Percentiles rank a stretch among this genome's conserved stretches.
Conservation (phyloP, 2,329 filamentous ascomycete genomes). For the Curvularia verruculosa region DNA sequence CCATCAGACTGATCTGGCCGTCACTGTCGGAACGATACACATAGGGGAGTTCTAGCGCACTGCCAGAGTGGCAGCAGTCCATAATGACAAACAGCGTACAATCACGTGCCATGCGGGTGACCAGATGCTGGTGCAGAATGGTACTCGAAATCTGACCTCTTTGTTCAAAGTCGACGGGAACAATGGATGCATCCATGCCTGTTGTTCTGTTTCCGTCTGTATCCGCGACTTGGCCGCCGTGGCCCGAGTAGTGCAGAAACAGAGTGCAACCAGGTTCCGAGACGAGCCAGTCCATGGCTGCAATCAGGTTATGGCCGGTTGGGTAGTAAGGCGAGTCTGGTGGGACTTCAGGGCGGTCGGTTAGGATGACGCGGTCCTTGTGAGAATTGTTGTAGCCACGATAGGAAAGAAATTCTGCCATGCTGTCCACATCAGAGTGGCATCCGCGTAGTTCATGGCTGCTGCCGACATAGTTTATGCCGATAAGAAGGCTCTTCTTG, state of each 20-base stretch:
- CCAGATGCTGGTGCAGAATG: conserved; percentile 59
- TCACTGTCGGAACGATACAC: conserved; percentile 64
- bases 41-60: conserved; percentile 64
- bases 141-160: conserved; percentile 61
- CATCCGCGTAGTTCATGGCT: conserved; percentile 56
- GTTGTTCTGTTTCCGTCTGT: conserved; percentile 48
- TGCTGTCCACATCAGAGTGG: conserved; percentile 58
- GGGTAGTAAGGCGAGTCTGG: conserved; percentile 46
- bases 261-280: conserved; percentile 58
- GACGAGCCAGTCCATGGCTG: conserved; percentile 65
- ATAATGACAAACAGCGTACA: conserved; percentile 63
- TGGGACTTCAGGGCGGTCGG: conserved; percentile 47
- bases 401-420: conserved; percentile 54
- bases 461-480: conserved; percentile 59
- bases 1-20: conserved; percentile 62
- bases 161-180: conserved; percentile 60
- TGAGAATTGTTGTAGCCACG: conserved; percentile 52
- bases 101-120: conserved; percentile 58
- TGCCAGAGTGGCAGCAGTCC: conserved; percentile 68
- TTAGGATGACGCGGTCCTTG: conserved; percentile 54
- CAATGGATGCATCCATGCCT: conserved; percentile 58
- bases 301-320: conserved; percentile 54
- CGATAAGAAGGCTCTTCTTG: conserved; percentile 59
- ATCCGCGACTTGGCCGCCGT: conserved; percentile 61
- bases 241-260: conserved; percentile 66